These are phyloP conservation scores for Mortierella claussenii DNA, from an alignment of 192 early-diverging fungal genomes.

Conservation along the genomic window DNA sequence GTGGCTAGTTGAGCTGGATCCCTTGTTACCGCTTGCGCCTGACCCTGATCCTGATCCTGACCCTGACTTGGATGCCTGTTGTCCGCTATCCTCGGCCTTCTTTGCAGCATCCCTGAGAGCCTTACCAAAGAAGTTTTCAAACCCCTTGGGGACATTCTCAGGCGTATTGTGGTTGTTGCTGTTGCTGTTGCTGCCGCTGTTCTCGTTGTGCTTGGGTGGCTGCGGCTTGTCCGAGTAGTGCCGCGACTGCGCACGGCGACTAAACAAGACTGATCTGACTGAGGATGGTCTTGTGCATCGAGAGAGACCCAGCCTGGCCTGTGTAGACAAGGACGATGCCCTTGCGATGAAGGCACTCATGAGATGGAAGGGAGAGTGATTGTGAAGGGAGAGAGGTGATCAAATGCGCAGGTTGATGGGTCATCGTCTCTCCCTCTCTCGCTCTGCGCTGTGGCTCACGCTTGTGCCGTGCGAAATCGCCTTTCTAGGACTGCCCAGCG, in stretches of 20 bases:
- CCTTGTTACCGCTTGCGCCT: background rate
- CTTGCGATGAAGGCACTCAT: slow-evolving; percentile 33
- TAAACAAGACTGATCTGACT: slow-evolving; percentile 1
- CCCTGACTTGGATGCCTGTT: slow-evolving; percentile 18
- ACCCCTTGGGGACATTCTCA: slow-evolving; percentile 70
- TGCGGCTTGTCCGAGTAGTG: slow-evolving; percentile 27
- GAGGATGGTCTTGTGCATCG: background rate
- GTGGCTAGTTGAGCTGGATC: background rate
- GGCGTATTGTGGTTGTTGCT: slow-evolving; percentile 18
- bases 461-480: no score
- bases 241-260: slow-evolving; percentile 10
- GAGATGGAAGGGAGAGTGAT: background rate
- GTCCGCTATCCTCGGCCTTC: slow-evolving; percentile 44
- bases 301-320: background rate
- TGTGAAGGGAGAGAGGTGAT: no score
- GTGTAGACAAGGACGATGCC: slow-evolving; percentile 5
- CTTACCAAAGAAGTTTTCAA: slow-evolving; percentile 80
- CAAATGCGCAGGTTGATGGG: no score
- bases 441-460: no score
- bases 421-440: no score
- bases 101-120: slow-evolving; percentile 46
- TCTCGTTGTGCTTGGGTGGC: slow-evolving; percentile 18
- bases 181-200: background rate
- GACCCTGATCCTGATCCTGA: background rate
- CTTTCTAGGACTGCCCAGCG: no score